Base-by-base conservation (phyloP, 2,329 filamentous ascomycete species). In the Truncatella angustata region DNA sequence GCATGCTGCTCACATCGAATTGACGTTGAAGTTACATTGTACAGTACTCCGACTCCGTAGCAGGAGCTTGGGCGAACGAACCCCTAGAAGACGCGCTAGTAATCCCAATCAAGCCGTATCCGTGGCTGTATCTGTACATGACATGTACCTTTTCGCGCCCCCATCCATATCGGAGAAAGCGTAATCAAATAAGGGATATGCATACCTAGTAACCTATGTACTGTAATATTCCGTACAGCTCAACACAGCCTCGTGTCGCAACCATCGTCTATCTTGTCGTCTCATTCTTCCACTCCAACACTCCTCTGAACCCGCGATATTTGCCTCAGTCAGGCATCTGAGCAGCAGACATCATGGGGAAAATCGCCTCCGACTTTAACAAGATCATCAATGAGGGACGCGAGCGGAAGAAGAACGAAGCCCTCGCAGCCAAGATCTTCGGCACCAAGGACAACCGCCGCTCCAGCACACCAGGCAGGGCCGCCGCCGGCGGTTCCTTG, bases 381-480 rank as follows among this genome's bases (percentile, higher is more conserved):
- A 78, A 78, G 66, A 78, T 82, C 56, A 81, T 82, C 62, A 66
- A 78, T 40, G 73, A 76, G 32, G 78, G 77, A 56, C 85, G 87
- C 55, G 79, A 88, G 67, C 82, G 84, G 66, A 87, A 87, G 72
- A 86, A 84, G 72, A 85, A 87, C 60, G 82, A 89, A 64, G 77
- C 74, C 3, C 80, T 91, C n/a, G 88, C 88, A 28, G 79, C 87
- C 61, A 78, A 81, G 64, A 90, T 92, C 64, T 86, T 92, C 60
- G 81, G 81, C 59, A 46, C 24, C 43, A 75, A 71, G 57, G 81
- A 81, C 64, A 71, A 70, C 50, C 72, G 78, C 53, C 82, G 85
- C 59, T 71, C 77, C 30, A 86, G 80, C 63, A 78, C 85, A 35
- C 79, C 80, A 5, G 65, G 73, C 52, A 81, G 74, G 62, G 66